Evolutionary conservation across 345 rosid genomes (phyloP).

Genomic region (Gossypium ekmanianum): DNA sequence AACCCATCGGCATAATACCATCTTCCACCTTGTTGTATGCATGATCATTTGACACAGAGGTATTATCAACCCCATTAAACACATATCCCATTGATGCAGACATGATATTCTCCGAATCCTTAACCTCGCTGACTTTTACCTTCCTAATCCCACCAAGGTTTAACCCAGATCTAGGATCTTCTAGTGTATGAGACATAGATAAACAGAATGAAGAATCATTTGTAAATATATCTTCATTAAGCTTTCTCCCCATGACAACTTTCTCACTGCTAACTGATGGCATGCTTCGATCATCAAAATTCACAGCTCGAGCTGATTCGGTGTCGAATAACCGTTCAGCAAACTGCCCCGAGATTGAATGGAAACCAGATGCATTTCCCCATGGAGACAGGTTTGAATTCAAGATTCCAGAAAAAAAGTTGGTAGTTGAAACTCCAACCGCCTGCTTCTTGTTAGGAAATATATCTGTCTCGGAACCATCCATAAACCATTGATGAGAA

Average conservation of each 20-base stretch:
- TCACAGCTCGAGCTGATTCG: conserved; percentile 24
- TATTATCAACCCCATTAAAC: conserved; percentile 22
- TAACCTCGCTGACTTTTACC: conserved; percentile 52
- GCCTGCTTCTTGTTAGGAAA: conserved; percentile 49
- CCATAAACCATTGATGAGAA: conserved; percentile 49
- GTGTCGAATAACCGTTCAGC: conserved; percentile 38
- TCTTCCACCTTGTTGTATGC: conserved; percentile 27
- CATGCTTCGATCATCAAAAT: conserved; percentile 31
- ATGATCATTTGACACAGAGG: conserved; percentile 24
- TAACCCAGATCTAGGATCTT: conserved; percentile 35
- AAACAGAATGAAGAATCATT: conserved; percentile 39
- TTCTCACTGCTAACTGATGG: conserved; percentile 29
- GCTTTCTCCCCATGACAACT: conserved; percentile 29
- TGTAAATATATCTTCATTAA: conserved; percentile 27
- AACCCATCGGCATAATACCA: conserved; percentile 24
- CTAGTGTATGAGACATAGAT: conserved; percentile 36
- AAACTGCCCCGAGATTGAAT: conserved; percentile 34
- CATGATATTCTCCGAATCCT: conserved; percentile 38
- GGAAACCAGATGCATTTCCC: conserved; percentile 39
- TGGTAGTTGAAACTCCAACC: conserved; percentile 32
- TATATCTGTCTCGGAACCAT: conserved; percentile 38
- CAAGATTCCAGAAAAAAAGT: conserved; percentile 34
- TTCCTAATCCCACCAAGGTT: conserved; percentile 46
- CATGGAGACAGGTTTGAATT: conserved; percentile 38
- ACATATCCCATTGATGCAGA: conserved; percentile 28